Evolutionary conservation across 2,329 filamentous ascomycete species (phyloP), one percentile per base, ranked within the genome.

Genomic region (Sordariomycetes sp.): DNA sequence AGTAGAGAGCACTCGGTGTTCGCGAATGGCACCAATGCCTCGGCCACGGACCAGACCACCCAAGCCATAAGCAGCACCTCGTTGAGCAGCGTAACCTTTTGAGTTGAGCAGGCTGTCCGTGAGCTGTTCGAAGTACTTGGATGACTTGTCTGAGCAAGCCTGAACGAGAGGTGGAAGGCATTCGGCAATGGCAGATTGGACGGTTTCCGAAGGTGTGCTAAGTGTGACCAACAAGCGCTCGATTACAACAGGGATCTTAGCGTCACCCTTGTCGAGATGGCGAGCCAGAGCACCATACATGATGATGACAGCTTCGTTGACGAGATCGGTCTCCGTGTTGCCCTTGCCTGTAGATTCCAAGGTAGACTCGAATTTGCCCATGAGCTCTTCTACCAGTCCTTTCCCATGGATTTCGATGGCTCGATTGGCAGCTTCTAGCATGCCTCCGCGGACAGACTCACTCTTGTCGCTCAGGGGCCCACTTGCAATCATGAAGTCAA

Each of bases 221-320:
- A 98, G 67, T 6, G 93, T 95, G 16, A 79, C 76, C 36, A 98
- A 70, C 16, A 98, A 68, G 41, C 87, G 78, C 46, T 90, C 81
- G 33, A 98, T 80, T 30, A 98, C 92, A 37, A 82, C 79, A 1
- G 88, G 86, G 32, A 96, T 76, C 48, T 93, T 88, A 44, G 77
- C 63, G 55, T 98, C 92, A n/a, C 87, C 86, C 7, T 78, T 61
- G 45, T 83, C 76, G 39, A 98, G 64, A 64, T 98, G 92, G 33
- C 85, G 79, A 28, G 88, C 92, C 24, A 98, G 65, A 33, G 93
- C 90, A 53, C 92, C 92, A 48, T 98, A 98, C 55, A 98, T 82
- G 47, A 98, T 92, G 46, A 98, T 88, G 34, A 98, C 88, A 14
- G 93, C 92, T 60, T 98, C 92, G 46, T 95, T 95, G 42, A 96